A percentile compares a stretch with the other conserved stretches of the same genome.
Conservation (phyloP, 2,329 filamentous ascomycete genomes). For the Fusarium sp. region DNA sequence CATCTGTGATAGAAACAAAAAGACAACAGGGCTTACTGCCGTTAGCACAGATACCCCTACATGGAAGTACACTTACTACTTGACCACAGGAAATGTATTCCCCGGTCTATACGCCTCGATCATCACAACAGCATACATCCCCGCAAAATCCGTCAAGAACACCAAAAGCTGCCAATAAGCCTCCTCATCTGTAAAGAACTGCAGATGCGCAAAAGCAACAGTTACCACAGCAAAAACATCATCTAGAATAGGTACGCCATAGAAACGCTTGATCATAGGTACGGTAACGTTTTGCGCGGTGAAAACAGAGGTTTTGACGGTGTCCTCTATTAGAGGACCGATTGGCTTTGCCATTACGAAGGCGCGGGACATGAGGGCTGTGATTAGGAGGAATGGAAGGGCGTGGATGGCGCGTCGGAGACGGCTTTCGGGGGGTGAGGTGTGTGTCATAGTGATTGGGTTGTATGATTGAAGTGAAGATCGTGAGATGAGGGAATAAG, state of each 20-base stretch:
- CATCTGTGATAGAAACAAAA: slow-evolving; percentile 36
- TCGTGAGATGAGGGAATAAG: not conserved
- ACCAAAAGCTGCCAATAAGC: slow-evolving; percentile 43
- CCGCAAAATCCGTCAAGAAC: slow-evolving; percentile 42
- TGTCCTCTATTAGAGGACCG: slow-evolving; percentile 4
- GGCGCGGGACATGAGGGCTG: slow-evolving; percentile 32
- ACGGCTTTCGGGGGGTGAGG: not conserved
- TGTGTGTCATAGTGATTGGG: not conserved
- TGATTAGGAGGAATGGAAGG: slow-evolving; percentile 31
- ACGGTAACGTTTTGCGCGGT: slow-evolving; percentile 11
- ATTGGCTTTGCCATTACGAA: slow-evolving; percentile 36
- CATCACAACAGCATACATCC: slow-evolving; percentile 41
- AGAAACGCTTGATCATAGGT: slow-evolving; percentile 29
- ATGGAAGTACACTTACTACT: not conserved
- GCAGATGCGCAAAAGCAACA: slow-evolving; percentile 37
- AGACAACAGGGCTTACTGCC: not conserved
- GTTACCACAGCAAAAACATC: slow-evolving; percentile 27
- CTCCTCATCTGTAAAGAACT: slow-evolving; percentile 30
- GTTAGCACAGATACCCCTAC: too few relatives aligned
- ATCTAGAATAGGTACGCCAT: slow-evolving; percentile 35
- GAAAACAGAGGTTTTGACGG: not conserved
- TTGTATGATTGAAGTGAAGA: not conserved
- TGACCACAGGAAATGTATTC: slow-evolving; percentile 27
- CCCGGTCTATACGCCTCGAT: slow-evolving; percentile 35
- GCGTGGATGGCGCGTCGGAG: slow-evolving; percentile 29